Conservation (phyloP, 192 early-diverging fungal species). For the Paraglomus brasilianum region DNA sequence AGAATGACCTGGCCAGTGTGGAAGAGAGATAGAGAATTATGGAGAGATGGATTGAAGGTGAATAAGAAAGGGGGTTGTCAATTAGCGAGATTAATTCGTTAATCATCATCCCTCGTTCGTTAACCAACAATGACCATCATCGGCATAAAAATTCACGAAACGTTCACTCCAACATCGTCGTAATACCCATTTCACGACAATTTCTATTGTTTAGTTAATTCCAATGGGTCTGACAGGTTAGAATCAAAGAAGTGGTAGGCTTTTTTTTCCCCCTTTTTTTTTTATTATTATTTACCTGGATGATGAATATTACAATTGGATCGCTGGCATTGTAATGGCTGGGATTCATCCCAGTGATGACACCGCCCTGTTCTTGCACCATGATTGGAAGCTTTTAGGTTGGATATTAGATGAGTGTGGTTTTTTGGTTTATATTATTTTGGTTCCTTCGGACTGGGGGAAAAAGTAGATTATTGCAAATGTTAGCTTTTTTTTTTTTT, state of each 20-base stretch:
- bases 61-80: slow-evolving; percentile 2
- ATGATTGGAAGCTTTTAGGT: too few relatives aligned
- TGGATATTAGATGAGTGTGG: too few relatives aligned
- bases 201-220: neutral
- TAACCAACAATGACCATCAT: neutral
- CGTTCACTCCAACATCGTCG: slow-evolving; percentile 17
- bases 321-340: slow-evolving; percentile 48
- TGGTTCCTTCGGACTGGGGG: too few relatives aligned
- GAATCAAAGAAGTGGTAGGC: neutral
- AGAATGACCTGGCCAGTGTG: slow-evolving; percentile 50
- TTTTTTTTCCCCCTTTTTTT: slow-evolving; percentile 9
- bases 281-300: slow-evolving; percentile 62
- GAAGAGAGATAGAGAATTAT: neutral
- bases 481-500: too few relatives aligned
- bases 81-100: neutral
- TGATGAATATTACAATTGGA: slow-evolving; percentile 73
- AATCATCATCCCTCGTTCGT: neutral
- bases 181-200: neutral
- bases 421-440: too few relatives aligned
- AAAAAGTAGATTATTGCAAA: too few relatives aligned
- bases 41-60: neutral
- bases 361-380: slow-evolving; percentile 37
- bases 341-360: slow-evolving; percentile 70
- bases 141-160: neutral
- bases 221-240: neutral